Percentiles rank a stretch among this genome's conserved stretches.
phyloP scores from a whole-genome alignment of 2,329 filamentous ascomycete species.

The Colletotrichum graminicola region DNA sequence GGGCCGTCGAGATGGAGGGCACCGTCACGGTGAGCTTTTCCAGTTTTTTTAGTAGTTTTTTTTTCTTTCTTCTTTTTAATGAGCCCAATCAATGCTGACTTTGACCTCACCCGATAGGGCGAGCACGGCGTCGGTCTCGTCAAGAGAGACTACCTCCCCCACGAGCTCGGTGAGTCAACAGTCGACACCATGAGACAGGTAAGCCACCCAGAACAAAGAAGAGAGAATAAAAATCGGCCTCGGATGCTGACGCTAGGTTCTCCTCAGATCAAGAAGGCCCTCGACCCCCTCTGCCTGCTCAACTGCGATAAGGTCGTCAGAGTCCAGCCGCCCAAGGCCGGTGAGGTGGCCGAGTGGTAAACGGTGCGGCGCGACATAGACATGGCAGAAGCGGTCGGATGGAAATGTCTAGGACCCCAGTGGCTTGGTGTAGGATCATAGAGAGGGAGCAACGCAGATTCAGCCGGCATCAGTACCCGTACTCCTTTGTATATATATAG shows the following conservation, averaged over 20 bases:
- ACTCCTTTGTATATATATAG: slow-evolving; percentile 29
- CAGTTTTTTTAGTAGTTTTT: too few relatives aligned
- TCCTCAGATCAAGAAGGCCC: slow-evolving; percentile 77
- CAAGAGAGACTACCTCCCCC: slow-evolving; percentile 84
- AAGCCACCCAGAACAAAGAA: slow-evolving; percentile 45
- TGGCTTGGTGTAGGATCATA: slow-evolving; percentile 24
- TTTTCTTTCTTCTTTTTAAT: background rate
- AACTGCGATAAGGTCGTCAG: slow-evolving; percentile 79
- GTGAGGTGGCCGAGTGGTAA: slow-evolving; percentile 61
- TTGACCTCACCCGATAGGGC: slow-evolving; percentile 58
- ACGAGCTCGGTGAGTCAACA: slow-evolving; percentile 80
- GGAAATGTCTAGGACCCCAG: background rate
- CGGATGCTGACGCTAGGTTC: slow-evolving; percentile 7
- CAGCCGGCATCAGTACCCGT: background rate
- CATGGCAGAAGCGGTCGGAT: background rate
- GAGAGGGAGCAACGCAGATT: background rate
- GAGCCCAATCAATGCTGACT: slow-evolving; percentile 25
- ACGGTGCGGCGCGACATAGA: background rate
- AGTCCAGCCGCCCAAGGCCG: slow-evolving; percentile 66
- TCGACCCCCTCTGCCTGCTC: slow-evolving; percentile 79
- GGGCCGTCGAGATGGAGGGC: slow-evolving; percentile 86
- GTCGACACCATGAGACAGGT: slow-evolving; percentile 88
- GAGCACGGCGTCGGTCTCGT: slow-evolving; percentile 88
- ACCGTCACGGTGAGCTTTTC: slow-evolving; percentile 74
- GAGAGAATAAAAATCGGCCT: background rate